These are phyloP conservation scores for Nemania sp. DNA, from an alignment of 2,329 filamentous ascomycete species.

Conservation along the genomic window DNA sequence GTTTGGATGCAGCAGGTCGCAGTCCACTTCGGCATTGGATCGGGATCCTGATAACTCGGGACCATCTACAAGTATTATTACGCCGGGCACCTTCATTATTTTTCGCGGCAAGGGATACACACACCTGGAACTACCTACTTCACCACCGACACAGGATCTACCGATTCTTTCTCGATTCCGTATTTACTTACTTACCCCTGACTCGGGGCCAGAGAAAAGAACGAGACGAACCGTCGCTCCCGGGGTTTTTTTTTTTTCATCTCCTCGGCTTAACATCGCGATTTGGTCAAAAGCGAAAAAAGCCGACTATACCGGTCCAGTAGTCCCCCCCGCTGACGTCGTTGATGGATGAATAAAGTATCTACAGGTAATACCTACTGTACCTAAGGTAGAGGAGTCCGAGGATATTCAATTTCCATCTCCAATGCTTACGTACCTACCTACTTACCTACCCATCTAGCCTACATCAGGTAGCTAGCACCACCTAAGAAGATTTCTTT, in stretches of 20 bases:
- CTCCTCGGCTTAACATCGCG: not conserved
- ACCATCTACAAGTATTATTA: conserved; percentile 1
- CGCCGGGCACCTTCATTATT: conserved; percentile 1
- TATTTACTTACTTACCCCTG: no score
- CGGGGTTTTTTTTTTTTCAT: not conserved
- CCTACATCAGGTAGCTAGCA: no score
- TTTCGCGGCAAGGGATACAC: not conserved
- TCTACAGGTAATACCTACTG: no score
- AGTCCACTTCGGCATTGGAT: not conserved
- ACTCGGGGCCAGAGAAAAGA: no score
- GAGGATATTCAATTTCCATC: no score
- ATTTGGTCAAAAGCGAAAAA: not conserved
- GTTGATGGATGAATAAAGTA: no score
- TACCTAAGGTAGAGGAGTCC: no score
- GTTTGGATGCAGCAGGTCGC: conserved; percentile 3
- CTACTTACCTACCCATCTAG: not conserved
- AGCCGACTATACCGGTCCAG: not conserved
- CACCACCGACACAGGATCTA: no score
- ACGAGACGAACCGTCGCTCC: no score
- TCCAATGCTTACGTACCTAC: not conserved
- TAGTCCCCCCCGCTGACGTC: no score
- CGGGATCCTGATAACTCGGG: not conserved
- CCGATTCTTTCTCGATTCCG: no score
- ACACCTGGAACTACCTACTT: not conserved
- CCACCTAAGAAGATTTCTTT: no score